phyloP scores from a whole-genome alignment of 176 grass and related monocot species.

The Olyra latifolia region DNA sequence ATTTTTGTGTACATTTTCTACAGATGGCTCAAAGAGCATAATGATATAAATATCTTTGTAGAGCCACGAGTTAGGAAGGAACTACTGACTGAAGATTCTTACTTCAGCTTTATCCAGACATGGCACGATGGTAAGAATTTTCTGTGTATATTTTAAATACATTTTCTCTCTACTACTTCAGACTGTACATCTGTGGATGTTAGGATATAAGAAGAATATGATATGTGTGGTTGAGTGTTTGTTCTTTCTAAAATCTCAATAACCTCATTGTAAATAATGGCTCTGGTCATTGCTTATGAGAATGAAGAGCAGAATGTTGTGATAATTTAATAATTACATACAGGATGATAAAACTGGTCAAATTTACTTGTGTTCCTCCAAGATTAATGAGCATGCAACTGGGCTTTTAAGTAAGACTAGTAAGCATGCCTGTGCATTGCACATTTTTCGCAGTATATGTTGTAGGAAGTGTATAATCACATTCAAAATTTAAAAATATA shows the following conservation, averaged over 20 bases:
- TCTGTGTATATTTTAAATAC: conserved; percentile 24
- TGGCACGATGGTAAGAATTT: conserved; percentile 70
- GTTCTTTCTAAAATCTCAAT: not conserved
- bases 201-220: not conserved
- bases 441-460: too few species aligned
- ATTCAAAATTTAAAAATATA: too few species aligned
- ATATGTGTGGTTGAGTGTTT: not conserved
- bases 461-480: too few species aligned
- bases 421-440: too few species aligned
- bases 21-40: conserved; percentile 88
- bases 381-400: not conserved
- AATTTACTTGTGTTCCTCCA: not conserved
- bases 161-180: not conserved
- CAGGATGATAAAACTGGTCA: conserved; percentile 1
- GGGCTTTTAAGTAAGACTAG: not conserved
- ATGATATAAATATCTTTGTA: conserved; percentile 79
- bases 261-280: conserved; percentile 19
- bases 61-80: conserved; percentile 82
- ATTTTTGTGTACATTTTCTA: conserved; percentile 22
- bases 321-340: conserved; percentile 4
- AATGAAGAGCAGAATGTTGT: conserved; percentile 1
- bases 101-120: conserved; percentile 79
- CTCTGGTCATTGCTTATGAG: conserved; percentile 2
- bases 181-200: not conserved
- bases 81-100: conserved; percentile 58